Evolutionary conservation across 1,139 yeast genomes (phyloP), one percentile per base, ranked within the genome.

Genomic region (Candida sp.): DNA sequence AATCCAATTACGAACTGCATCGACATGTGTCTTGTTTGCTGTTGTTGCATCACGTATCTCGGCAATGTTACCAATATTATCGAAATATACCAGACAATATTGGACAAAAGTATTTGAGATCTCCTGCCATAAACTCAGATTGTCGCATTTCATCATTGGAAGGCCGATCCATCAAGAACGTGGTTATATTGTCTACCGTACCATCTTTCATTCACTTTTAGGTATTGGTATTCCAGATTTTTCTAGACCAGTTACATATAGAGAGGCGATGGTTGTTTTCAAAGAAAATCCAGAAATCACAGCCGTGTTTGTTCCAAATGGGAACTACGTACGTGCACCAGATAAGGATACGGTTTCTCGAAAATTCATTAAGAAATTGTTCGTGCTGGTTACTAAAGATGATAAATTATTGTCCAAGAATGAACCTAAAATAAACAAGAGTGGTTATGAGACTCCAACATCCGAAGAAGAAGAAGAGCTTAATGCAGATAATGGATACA

Each of bases 281-380:
- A 53, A 60, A 21, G 64, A 67, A 6, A 60, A 77, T 44, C 64
- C 72, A 1, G 48, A 57, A 3, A 59, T 71, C 0, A 66, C 66
- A 35, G 81, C 85, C 2, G 70, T 66, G 41, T 87, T 86, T 57
- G 77, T 84, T 2, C 89, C 89, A 1, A 84, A 88, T 63, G 99
- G 99, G 2, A 70, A 71, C 39, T 85, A 79, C 56, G 81, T 90
- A 33, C 78, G 99, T 43, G 99, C 91, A 0, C 99, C 99, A 1
- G 85, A 81, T 46, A 78, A 79, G 49, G 97, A 90, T 57, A 82
- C 83, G 7, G 81, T 86, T 22, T 80, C 95, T 0, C 71, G 90
- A 49, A 77, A 72, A 39, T 80, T 74, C 51, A 77, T 84, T 33
- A 81, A 78, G 53, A 75, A 77, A 41, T 64, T 90, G 48, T 93